Evolutionary conservation across 345 rosid genomes (phyloP).

Genomic region (Corchorus capsularis): DNA sequence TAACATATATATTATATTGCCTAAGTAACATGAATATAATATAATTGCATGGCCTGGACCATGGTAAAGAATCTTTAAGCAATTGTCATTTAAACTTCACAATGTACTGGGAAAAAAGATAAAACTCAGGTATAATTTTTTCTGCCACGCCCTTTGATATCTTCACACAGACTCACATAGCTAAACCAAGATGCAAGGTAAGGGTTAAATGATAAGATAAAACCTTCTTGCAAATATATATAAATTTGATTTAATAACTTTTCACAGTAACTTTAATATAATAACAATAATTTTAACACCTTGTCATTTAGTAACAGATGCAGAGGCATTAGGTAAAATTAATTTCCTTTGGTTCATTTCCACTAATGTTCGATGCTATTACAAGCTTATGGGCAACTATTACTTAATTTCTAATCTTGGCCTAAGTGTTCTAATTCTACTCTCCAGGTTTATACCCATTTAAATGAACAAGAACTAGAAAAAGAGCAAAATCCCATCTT

Average conservation of each 20-base stretch:
- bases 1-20: not conserved
- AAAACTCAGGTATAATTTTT: not conserved
- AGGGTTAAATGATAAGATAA: not conserved
- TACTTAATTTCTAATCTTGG: not conserved
- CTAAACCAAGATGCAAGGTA: not conserved
- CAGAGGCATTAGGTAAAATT: not conserved
- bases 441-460: not conserved
- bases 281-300: not conserved
- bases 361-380: not conserved
- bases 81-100: not conserved
- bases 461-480: not conserved
- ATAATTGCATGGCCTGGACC: not conserved
- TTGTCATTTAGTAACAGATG: not conserved
- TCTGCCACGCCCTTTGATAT: not conserved
- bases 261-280: not conserved
- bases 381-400: not conserved
- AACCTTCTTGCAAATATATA: too few relatives aligned
- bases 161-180: not conserved
- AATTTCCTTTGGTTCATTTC: not conserved
- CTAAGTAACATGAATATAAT: not conserved
- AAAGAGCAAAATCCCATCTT: slow-evolving; percentile 6
- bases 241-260: not conserved
- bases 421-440: not conserved
- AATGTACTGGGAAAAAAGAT: not conserved
- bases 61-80: not conserved